Evolutionary conservation across 768 basidiomycete genomes (phyloP).

Genomic region (Hygrocybe coccinea): DNA sequence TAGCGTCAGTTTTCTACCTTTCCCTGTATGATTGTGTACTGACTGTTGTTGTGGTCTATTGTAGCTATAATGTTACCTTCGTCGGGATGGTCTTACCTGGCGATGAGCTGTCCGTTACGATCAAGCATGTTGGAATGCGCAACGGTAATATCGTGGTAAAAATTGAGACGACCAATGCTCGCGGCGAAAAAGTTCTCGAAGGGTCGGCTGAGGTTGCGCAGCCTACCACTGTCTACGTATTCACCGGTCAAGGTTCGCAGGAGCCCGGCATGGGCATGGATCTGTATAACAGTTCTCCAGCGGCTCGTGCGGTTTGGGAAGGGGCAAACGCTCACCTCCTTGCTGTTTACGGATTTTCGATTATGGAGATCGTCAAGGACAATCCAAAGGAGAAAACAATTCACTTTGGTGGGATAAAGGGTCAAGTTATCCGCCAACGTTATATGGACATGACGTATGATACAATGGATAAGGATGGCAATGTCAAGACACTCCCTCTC

Average conservation of each 20-base stretch:
- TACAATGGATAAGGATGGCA: constrained; percentile 92
- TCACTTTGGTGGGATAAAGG: constrained; percentile 99
- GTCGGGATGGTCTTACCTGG: constrained; percentile 96
- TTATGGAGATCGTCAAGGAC: constrained; percentile 97
- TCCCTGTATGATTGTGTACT: not conserved
- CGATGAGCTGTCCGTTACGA: constrained; percentile 78
- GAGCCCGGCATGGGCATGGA: constrained; percentile 99
- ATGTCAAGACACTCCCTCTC: constrained; percentile 91
- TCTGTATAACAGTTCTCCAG: constrained; percentile 86
- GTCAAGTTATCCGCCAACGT: constrained; percentile 95
- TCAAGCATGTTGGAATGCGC: constrained; percentile 88
- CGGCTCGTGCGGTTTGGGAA: constrained; percentile 96
- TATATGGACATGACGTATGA: constrained; percentile 99
- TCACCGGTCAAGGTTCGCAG: constrained; percentile 98
- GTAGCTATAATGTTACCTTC: constrained; percentile 88
- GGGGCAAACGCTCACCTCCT: constrained; percentile 89
- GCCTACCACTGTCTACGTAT: constrained; percentile 89
- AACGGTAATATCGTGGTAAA: constrained; percentile 90
- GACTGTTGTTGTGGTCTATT: constrained; percentile 3
- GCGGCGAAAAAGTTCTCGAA: constrained; percentile 86
- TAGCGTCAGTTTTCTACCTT: constrained; percentile 54
- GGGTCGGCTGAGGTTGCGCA: constrained; percentile 93
- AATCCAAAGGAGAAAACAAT: constrained; percentile 98
- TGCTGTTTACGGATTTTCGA: constrained; percentile 96
- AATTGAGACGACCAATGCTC: constrained; percentile 78